These are phyloP conservation scores for Penicillium dipodomyicola DNA, from an alignment of 495 filamentous ascomycete genomes.

Conservation along the genomic window DNA sequence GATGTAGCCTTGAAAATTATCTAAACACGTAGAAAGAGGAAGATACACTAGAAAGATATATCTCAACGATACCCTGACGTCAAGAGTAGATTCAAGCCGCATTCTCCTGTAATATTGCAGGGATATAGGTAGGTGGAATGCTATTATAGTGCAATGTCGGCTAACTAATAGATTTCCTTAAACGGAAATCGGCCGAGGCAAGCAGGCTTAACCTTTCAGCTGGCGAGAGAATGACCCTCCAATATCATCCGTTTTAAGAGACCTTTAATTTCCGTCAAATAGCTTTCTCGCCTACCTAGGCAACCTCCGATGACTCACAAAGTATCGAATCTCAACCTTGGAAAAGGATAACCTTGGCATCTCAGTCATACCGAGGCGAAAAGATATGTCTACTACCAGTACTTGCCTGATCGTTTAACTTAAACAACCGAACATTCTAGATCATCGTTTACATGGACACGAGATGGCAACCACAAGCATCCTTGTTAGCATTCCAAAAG, in stretches of 20 bases:
- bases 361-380: too few relatives aligned
- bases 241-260: too few relatives aligned
- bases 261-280: too few relatives aligned
- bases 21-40: background rate
- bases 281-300: too few relatives aligned
- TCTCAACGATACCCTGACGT: background rate
- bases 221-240: background rate
- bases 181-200: background rate
- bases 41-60: background rate
- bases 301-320: background rate
- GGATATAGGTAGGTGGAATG: too few relatives aligned
- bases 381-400: too few relatives aligned
- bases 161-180: background rate
- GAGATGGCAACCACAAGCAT: slow-evolving; percentile 1
- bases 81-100: background rate
- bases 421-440: background rate
- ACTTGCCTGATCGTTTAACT: too few relatives aligned
- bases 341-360: too few relatives aligned
- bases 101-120: too few relatives aligned
- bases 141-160: too few relatives aligned
- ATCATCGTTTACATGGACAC: background rate
- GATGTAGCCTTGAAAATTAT: background rate
- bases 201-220: background rate
- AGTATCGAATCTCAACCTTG: background rate
- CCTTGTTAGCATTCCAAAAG: slow-evolving; percentile 22